phyloP scores from a whole-genome alignment of 305 asterid species.

The Fraxinus dipetala region DNA sequence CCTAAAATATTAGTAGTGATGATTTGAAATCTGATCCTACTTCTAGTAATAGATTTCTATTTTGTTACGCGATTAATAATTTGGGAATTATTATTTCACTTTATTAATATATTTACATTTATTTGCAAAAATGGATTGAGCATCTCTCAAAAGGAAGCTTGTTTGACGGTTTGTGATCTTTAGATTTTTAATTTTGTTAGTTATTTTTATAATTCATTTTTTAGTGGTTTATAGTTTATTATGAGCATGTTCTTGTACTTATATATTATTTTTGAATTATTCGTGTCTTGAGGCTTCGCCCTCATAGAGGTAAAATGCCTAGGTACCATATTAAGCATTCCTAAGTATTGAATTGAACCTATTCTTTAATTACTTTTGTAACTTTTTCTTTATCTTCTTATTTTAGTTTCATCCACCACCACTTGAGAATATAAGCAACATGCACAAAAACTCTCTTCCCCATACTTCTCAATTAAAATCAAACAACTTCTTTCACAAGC shows the following conservation, averaged over 20 bases:
- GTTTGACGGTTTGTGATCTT: neutral
- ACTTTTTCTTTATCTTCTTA: neutral
- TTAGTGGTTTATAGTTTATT: neutral
- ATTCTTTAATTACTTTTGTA: neutral
- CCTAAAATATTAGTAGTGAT: neutral
- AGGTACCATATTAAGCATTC: neutral
- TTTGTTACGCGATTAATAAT: neutral
- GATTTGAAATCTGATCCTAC: neutral
- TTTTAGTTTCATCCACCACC: neutral
- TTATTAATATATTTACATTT: neutral
- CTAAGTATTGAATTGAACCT: neutral
- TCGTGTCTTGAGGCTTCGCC: neutral
- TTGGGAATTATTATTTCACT: neutral
- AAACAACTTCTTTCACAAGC: neutral
- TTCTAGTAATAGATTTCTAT: neutral
- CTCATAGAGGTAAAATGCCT: neutral
- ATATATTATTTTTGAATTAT: neutral
- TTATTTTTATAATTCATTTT: too few relatives aligned
- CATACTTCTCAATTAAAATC: neutral
- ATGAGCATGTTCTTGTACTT: neutral
- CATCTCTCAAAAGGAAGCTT: neutral
- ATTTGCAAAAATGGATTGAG: neutral
- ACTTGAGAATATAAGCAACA: neutral
- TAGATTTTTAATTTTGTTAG: neutral
- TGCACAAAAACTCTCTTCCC: neutral